A percentile compares a stretch with the other conserved stretches of the same genome.
Evolutionary conservation across 2,329 filamentous ascomycete species (phyloP).

Genomic region (Didymella lethalis): DNA sequence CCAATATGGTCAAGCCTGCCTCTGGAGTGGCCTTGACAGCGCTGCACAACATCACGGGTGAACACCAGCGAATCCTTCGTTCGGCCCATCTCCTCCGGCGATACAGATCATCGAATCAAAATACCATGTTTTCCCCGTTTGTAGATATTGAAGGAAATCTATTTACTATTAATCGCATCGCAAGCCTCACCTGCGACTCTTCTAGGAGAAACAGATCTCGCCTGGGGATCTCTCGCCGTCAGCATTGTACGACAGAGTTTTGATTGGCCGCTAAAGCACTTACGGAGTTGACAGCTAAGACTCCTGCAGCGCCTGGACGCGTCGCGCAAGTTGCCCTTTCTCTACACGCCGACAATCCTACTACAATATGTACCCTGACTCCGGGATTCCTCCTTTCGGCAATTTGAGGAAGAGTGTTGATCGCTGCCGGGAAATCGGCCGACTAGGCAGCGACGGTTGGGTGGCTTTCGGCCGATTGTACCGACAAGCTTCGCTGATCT

Average conservation of each 20-base stretch:
- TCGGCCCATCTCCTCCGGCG: too few species aligned
- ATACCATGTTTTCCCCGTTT: too few species aligned
- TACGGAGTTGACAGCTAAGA: not conserved
- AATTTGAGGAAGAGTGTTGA: constrained; percentile 4
- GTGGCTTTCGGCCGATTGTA: constrained; percentile 12
- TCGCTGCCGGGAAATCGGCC: constrained; percentile 22
- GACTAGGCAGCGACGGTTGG: constrained; percentile 7
- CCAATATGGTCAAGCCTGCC: too few species aligned
- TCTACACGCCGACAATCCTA: not conserved
- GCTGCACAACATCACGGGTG: too few species aligned
- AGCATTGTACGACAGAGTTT: too few species aligned
- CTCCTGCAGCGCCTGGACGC: not conserved
- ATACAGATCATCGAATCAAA: too few species aligned
- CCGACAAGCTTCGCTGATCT: constrained; percentile 6
- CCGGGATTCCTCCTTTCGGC: not conserved
- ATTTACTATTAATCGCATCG: not conserved
- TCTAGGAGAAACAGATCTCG: too few species aligned
- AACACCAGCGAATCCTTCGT: too few species aligned
- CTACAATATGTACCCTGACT: not conserved
- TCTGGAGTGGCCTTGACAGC: too few species aligned
- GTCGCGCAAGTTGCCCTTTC: not conserved
- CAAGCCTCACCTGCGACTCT: too few species aligned
- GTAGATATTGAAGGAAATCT: not conserved
- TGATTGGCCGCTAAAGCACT: not conserved
- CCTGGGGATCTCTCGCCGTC: too few species aligned